Evolutionary conservation across 2,329 filamentous ascomycete genomes (phyloP), one percentile per base, ranked within the genome.

Genomic region (Leptographium flavum): DNA sequence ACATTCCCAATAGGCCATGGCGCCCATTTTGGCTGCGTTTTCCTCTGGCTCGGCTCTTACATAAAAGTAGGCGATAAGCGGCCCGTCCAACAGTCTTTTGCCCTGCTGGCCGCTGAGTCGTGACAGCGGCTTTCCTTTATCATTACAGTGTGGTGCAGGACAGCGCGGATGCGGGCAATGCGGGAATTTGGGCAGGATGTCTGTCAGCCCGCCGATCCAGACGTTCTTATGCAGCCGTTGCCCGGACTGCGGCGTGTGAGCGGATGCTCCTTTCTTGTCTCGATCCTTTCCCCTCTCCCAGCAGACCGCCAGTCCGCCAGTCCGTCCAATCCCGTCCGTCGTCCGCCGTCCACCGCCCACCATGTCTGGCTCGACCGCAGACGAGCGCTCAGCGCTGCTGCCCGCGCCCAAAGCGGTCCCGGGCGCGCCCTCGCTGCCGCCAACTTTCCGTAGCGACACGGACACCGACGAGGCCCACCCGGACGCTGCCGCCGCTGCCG

Each of bases 331-430:
- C n/a, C n/a, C n/a, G n/a, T 31, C 10, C 10, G 14, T 14, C 14
- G 2, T 3, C 30, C n/a, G 30, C 9, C n/a, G 30, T n/a, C 30
- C n/a, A 19, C 10, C 32, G 19, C 10, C 10, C n/a, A 21, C 36
- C 36, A 39, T 39, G 37, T 36, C 41, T 13, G 39, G 9, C 15
- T 43, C 41, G 4, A 21, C 32, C 22, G 32, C 50, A 1, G 47
- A 49, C 42, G 50, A 52, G 35, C 45, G 44, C 13, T 43, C 47
- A 9, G 38, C 47, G 1, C 39, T 52, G 17, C 36, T 51, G 31
- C 42, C 49, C 3, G 46, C 46, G 37, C 22, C 39, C 3, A 3
- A 49, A 32, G n/a, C 27, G 27, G 27, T 35, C 4, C 2, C 37
- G 23, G 14, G 23, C 37, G 15, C 37, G 23, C 9, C 25, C 21